These are phyloP conservation scores for Orbilia ellipsospora DNA, from an alignment of 2,329 filamentous ascomycete genomes.

Conservation along the genomic window DNA sequence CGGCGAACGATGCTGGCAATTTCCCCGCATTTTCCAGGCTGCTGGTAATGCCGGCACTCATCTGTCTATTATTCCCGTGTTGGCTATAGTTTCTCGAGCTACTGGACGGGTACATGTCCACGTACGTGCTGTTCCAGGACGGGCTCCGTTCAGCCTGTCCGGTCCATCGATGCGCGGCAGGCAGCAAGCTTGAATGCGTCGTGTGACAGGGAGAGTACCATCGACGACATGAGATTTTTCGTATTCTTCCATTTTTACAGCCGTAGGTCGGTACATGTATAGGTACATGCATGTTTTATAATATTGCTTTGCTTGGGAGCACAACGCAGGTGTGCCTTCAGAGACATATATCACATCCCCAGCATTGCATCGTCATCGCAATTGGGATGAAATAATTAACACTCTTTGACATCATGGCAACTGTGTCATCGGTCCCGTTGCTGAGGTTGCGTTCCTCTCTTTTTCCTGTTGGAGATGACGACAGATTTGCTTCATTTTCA, in stretches of 20 bases:
- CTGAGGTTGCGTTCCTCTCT: not conserved
- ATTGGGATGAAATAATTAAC: not conserved
- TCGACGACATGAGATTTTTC: conserved; percentile 8
- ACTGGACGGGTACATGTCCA: conserved; percentile 30
- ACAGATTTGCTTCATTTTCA: conserved; percentile 35
- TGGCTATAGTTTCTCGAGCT: conserved; percentile 41
- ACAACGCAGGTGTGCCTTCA: conserved; percentile 20
- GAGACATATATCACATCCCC: conserved; percentile 8
- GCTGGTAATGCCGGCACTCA: conserved; percentile 53
- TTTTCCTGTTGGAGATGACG: conserved; percentile 33
- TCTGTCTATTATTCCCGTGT: conserved; percentile 53
- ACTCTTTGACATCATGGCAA: not conserved
- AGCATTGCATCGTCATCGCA: conserved; percentile 40
- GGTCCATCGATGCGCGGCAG: conserved; percentile 32
- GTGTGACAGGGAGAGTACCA: conserved; percentile 39
- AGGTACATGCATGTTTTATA: conserved; percentile 22
- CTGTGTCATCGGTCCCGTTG: not conserved
- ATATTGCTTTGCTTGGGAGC: not conserved
- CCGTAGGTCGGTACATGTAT: conserved; percentile 22
- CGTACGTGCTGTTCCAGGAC: conserved; percentile 32
- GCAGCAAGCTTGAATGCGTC: conserved; percentile 29
- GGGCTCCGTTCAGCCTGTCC: conserved; percentile 27
- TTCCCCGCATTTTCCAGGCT: conserved; percentile 55
- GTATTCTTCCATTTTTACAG: conserved; percentile 31
- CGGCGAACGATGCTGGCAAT: conserved; percentile 26